phyloP scores from a whole-genome alignment of 2,329 filamentous ascomycete genomes.

The Zymoseptoria passerinii region DNA sequence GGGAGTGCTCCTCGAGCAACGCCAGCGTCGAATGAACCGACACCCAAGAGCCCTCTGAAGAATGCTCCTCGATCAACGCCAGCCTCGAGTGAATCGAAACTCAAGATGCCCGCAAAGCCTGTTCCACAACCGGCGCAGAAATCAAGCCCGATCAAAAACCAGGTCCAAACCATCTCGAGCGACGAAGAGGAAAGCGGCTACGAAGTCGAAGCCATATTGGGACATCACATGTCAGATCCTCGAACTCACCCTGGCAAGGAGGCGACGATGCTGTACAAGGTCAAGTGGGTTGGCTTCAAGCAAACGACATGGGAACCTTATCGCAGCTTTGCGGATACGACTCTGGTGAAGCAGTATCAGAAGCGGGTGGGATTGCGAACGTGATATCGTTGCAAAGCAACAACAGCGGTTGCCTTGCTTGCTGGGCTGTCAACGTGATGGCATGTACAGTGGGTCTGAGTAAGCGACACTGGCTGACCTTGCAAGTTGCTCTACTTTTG shows the following conservation, averaged over 20 bases:
- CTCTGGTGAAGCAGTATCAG: constrained; percentile 23
- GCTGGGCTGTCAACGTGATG: not conserved
- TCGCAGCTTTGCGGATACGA: constrained; percentile 23
- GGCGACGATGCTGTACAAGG: constrained; percentile 26
- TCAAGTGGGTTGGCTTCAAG: constrained; percentile 28
- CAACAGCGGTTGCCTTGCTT: not conserved
- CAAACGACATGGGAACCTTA: constrained; percentile 29
- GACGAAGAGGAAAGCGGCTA: constrained; percentile 19
- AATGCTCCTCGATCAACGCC: not conserved
- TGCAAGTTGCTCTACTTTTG: not conserved
- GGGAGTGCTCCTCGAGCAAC: not conserved
- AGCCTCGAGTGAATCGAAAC: not conserved
- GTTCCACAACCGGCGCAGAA: not conserved
- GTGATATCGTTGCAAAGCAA: not conserved
- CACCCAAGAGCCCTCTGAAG: not conserved
- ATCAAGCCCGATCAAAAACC: not conserved
- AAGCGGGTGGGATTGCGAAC: constrained; percentile 11
- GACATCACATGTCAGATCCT: constrained; percentile 25
- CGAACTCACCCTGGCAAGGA: constrained; percentile 23
- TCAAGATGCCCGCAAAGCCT: not conserved
- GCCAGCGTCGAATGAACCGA: not conserved
- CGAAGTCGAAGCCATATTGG: constrained; percentile 24
- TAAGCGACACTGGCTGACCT: not conserved
- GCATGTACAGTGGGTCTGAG: not conserved
- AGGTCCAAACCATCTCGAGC: not conserved